Conservation (phyloP, 2,329 filamentous ascomycete genomes). For the Colletotrichum sojae region DNA sequence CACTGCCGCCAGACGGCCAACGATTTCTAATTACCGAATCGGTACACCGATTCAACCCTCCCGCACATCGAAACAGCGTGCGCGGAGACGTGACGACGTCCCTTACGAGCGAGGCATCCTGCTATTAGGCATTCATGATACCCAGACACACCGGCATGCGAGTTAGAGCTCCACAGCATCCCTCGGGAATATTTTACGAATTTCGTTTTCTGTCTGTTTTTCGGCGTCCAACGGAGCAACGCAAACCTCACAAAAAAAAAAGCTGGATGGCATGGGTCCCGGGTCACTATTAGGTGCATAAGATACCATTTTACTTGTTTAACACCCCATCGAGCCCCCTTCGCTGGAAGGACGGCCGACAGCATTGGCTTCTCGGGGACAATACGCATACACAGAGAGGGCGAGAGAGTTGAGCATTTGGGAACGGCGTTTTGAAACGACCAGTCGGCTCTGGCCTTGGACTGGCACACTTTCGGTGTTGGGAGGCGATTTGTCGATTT, state of each 20-base stretch:
- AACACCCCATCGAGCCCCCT: neutral
- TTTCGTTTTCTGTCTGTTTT: neutral
- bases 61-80: neutral
- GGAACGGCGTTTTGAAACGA: constrained; percentile 9
- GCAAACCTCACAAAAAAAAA: neutral
- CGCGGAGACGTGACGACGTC: constrained; percentile 10
- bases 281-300: constrained; percentile 38
- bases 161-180: constrained; percentile 26
- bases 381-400: neutral
- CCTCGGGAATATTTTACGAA: neutral
- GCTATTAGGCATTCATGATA: constrained; percentile 45
- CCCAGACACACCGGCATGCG: constrained; percentile 30
- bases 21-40: too few species aligned
- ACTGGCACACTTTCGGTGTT: neutral
- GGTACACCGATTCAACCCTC: neutral
- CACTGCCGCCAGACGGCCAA: too few species aligned
- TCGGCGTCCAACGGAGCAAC: neutral
- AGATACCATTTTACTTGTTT: neutral
- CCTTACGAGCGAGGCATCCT: constrained; percentile 36
- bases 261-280: constrained; percentile 2
- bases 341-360: constrained; percentile 26
- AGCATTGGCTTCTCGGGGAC: constrained; percentile 1
- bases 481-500: neutral
- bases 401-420: constrained; percentile 3
- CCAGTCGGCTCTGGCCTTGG: constrained; percentile 17